phyloP scores from a whole-genome alignment of 257 asterid species.

The Anisodus acutangulus region DNA sequence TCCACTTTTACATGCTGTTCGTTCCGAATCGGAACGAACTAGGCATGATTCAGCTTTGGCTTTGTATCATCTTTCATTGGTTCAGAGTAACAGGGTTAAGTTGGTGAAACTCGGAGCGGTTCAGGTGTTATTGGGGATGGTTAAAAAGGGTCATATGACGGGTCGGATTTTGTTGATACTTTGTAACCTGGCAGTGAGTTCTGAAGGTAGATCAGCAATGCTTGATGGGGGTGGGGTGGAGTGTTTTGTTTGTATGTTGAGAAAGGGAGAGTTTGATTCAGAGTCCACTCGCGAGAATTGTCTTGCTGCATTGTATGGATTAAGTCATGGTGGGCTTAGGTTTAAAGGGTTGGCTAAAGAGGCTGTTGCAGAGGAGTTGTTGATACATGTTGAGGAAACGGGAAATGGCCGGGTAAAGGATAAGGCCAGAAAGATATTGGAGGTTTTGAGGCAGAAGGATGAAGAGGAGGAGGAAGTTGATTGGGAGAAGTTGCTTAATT shows the following conservation, averaged over 20 bases:
- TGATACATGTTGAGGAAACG: slow-evolving; percentile 55
- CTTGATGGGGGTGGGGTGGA: slow-evolving; percentile 69
- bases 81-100: slow-evolving; percentile 82
- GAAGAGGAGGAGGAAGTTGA: slow-evolving; percentile 82
- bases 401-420: slow-evolving; percentile 53
- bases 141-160: slow-evolving; percentile 63
- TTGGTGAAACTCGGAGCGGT: slow-evolving; percentile 79
- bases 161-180: slow-evolving; percentile 65
- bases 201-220: slow-evolving; percentile 82
- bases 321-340: slow-evolving; percentile 92
- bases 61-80: slow-evolving; percentile 74
- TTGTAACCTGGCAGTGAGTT: slow-evolving; percentile 70
- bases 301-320: slow-evolving; percentile 65
- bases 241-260: slow-evolving; percentile 60
- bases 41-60: slow-evolving; percentile 90
- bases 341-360: slow-evolving; percentile 90
- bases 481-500: slow-evolving; percentile 86
- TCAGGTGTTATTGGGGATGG: slow-evolving; percentile 67
- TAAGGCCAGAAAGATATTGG: slow-evolving; percentile 63
- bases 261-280: slow-evolving; percentile 51
- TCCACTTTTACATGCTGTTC: slow-evolving; percentile 76
- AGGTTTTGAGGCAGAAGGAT: slow-evolving; percentile 64
- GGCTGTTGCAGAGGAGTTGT: slow-evolving; percentile 72
- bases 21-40: slow-evolving; percentile 79
- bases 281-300: slow-evolving; percentile 62